A percentile compares a stretch with the other conserved stretches of the same genome.
Evolutionary conservation across 1,284 basidiomycete species (phyloP).

Genomic region (Puccinia brachypodii): DNA sequence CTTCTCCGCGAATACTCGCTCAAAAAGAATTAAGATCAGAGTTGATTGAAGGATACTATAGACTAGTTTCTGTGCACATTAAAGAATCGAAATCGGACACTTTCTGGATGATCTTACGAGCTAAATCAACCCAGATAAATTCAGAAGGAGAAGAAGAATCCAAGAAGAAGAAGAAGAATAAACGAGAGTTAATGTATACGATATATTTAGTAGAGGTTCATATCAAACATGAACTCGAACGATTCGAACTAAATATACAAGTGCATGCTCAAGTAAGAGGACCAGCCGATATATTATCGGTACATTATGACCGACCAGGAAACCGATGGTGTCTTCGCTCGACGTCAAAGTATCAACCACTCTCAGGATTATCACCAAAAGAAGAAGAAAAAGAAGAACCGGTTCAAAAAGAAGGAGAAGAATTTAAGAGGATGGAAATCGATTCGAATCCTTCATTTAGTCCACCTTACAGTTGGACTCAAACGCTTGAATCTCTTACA

Average conservation of each 20-base stretch:
- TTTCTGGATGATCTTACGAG: neutral
- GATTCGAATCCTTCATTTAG: neutral
- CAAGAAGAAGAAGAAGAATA: neutral
- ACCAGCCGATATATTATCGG: neutral
- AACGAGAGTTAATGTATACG: neutral
- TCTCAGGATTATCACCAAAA: neutral
- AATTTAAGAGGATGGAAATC: neutral
- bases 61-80: neutral
- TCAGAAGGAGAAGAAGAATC: neutral
- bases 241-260: neutral
- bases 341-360: neutral
- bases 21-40: neutral
- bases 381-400: neutral
- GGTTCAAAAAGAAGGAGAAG: neutral
- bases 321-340: constrained; percentile 30
- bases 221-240: neutral
- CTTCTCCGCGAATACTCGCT: neutral
- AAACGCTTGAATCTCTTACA: constrained; percentile 54
- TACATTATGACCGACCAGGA: neutral
- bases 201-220: neutral
- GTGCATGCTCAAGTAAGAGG: constrained; percentile 11
- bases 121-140: neutral
- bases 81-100: neutral
- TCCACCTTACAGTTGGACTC: constrained; percentile 53
- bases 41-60: neutral